Percentiles rank a stretch among this genome's conserved stretches.
Conservation (phyloP, 768 basidiomycete species). For the Rhizopogon vesiculosus region DNA sequence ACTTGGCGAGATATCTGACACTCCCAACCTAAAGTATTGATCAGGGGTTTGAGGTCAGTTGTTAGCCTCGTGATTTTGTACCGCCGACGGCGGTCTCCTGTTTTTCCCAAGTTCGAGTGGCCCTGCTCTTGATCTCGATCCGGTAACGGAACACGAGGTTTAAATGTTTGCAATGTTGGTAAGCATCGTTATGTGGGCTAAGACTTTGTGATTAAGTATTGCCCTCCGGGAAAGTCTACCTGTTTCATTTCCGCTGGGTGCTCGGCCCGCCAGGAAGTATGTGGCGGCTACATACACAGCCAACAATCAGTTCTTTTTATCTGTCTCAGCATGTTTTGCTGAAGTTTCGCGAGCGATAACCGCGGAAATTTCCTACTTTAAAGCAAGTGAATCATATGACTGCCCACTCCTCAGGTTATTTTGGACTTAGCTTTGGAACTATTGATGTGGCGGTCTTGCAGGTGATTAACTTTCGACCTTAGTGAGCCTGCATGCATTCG, state of each 20-base stretch:
- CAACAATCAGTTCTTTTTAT: background rate
- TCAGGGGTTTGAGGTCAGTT: background rate
- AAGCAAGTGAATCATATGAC: background rate
- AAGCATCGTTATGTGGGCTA: background rate
- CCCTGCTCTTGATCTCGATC: background rate
- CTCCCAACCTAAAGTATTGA: background rate
- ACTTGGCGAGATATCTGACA: background rate
- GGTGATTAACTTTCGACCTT: background rate
- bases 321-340: background rate
- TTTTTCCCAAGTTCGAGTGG: background rate
- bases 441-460: background rate
- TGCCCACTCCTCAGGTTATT: background rate
- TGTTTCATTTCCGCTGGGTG: background rate
- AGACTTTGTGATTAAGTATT: background rate
- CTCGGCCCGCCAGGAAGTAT: background rate
- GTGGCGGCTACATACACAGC: background rate
- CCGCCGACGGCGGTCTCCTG: background rate
- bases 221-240: background rate
- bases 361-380: background rate
- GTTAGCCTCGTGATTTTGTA: background rate
- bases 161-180: background rate
- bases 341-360: background rate
- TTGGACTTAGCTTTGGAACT: background rate
- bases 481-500: background rate
- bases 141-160: background rate